Evolutionary conservation across 2,329 filamentous ascomycete genomes (phyloP), one percentile per base, ranked within the genome.

Genomic region (Alternaria sp.): DNA sequence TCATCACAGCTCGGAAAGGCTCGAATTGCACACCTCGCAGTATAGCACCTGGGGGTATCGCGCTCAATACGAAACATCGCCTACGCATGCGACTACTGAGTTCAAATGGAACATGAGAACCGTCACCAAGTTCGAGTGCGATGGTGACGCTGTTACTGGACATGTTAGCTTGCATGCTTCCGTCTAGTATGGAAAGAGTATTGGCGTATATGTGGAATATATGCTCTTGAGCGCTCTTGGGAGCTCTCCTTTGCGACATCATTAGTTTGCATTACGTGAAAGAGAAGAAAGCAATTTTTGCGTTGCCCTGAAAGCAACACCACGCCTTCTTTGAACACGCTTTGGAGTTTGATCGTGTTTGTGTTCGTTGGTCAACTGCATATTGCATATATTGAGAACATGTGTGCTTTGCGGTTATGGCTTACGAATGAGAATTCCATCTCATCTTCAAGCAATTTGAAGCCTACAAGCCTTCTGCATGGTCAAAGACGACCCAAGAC

Each of bases 1-100:
- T 27, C 25, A 27, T 27, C 25, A 27, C 25, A 27, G 25, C 25
- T 27, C 25, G 7, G 25, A 27, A 27, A 27, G 25, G 25, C 25
- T 27, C 25, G 25, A 27, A 27, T 8, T 27, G 25, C 25, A 27
- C 18, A 14, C 56, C 16, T 9, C 52, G 46, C 10, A 57, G 27
- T 28, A 27, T 50, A 12, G 52, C 48, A 20, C 38, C 46, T 4
- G 38, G 20, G 11, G 46, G 38, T 7, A 60, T 34, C 20, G 16
- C 36, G 16, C 25, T 36, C 8, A 60, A 12, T 16, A 16, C 14
- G 16, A 40, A 25, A 34, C 52, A 56, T 7, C 43, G 44, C 48
- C 43, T 32, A n/a, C 46, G 52, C 30, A 50, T 34, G 32, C 40
- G 40, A 41, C 40, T 22, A 30, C 40, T 60, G 12, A 56, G 28